Conservation (phyloP, 169 alveolate species). For the Theileria luwenshuni region DNA sequence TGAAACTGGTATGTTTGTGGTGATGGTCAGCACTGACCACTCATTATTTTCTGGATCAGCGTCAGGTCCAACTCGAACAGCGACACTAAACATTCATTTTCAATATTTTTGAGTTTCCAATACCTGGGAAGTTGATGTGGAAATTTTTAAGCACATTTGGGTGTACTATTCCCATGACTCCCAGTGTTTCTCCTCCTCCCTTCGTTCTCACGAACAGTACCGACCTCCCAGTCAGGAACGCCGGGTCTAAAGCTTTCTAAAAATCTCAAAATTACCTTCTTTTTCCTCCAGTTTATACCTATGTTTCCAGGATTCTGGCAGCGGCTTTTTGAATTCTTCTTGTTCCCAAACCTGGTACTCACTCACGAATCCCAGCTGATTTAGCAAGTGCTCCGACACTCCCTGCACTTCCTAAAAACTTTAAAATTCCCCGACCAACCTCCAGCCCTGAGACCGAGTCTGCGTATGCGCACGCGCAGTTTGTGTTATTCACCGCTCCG, state of each 20-base stretch:
- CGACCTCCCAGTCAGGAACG: slow-evolving; percentile 84
- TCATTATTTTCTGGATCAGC: slow-evolving; percentile 23
- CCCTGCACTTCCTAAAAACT: slow-evolving; percentile 81
- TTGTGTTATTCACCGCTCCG: slow-evolving; percentile 50
- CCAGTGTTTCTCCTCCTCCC: slow-evolving; percentile 70
- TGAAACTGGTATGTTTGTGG: slow-evolving; percentile 32
- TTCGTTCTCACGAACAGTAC: slow-evolving; percentile 57
- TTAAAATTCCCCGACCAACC: slow-evolving; percentile 13
- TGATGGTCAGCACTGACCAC: not conserved
- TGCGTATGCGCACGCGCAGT: slow-evolving; percentile 64
- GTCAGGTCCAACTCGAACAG: slow-evolving; percentile 75
- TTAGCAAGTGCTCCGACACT: slow-evolving; percentile 84
- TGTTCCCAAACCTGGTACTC: slow-evolving; percentile 74
- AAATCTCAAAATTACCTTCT: slow-evolving; percentile 43
- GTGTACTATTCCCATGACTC: slow-evolving; percentile 92
- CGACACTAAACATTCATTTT: slow-evolving; percentile 57
- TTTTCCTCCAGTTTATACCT: slow-evolving; percentile 57
- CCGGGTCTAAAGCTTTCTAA: slow-evolving; percentile 37
- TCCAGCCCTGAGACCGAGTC: slow-evolving; percentile 80
- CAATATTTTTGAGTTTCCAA: not conserved
- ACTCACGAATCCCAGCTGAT: slow-evolving; percentile 71
- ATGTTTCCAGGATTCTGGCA: slow-evolving; percentile 60
- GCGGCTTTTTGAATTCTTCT: slow-evolving; percentile 70
- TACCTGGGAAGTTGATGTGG: slow-evolving; percentile 86
- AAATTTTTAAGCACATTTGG: slow-evolving; percentile 91